Base-by-base conservation (phyloP, 2,329 filamentous ascomycete genomes). In the Cladophialophora carrionii region DNA sequence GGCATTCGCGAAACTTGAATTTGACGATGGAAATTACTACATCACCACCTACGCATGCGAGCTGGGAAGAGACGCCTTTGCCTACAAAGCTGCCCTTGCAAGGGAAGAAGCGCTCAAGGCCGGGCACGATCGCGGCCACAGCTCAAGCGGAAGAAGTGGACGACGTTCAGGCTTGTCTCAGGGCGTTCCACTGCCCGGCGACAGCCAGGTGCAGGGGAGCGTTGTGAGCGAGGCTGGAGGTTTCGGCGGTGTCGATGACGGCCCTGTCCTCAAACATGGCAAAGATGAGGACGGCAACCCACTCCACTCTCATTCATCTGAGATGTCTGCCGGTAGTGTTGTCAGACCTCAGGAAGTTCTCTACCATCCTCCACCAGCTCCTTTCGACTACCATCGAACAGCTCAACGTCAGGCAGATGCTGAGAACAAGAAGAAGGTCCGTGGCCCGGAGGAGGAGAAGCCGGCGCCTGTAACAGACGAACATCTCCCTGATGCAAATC, bases 1-100 rank as follows among this genome's bases (percentile, higher is more conserved):
- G 68, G 86, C 85, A 37, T 88, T 85, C 75, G 87, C 86, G 48
- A 87, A 87, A 73, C 79, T 89, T 54, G 83, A 85, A 71, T 88
- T 89, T 73, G 81, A 84, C 58, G 86, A 89, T 75, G 86, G 86
- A 60, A 85, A 86, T 72, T 88, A 87, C 73, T 88, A 87, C 73
- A 84, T 88, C 77, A 87, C 84, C 68, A 88, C 85, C 5, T 85
- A 85, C 71, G 83, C 84, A 32, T 84, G 88, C 63, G 82, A 86
- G 57, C 78, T 89, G n/a, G 86, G 85, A 49, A 83, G 87, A 73
- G 86, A 88, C 75, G 79, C 85, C 55, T 79, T 81, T 66, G 82
- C 82, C 6, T 80, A 79, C 29, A 77, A 79, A 54, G 78, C 79
- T 14, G 81, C 81, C 32, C 76, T 78, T 64, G 78, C 79, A 62